Percentiles rank a stretch among this genome's conserved stretches.
Conservation (phyloP, 805 yeast genomes). For the Zygotorulaspora danielsina region DNA sequence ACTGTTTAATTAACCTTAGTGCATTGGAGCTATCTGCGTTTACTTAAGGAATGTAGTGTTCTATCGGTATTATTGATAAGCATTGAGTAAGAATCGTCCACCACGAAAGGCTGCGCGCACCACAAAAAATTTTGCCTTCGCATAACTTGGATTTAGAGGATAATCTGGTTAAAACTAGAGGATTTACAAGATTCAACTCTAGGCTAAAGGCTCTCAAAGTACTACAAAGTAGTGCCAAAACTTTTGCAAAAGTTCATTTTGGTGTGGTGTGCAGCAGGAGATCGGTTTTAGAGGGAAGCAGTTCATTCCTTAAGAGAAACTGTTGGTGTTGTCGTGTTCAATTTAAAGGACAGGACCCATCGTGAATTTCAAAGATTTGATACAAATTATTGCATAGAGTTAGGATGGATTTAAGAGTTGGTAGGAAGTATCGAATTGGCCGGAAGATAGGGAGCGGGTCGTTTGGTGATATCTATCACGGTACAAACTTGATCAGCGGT, state of each 20-base stretch:
- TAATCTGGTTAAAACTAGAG: not conserved
- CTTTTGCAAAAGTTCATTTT: too few species aligned
- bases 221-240: not conserved
- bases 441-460: constrained; percentile 96
- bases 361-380: not conserved
- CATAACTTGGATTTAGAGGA: too few species aligned
- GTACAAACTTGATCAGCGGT: constrained; percentile 90
- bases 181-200: not conserved
- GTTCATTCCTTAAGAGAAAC: not conserved
- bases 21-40: too few species aligned
- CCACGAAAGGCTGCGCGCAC: too few species aligned
- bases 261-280: not conserved
- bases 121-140: constrained; percentile 3
- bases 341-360: not conserved
- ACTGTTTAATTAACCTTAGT: too few species aligned
- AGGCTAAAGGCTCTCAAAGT: not conserved
- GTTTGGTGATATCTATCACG: constrained; percentile 92
- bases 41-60: too few species aligned
- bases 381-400: not conserved
- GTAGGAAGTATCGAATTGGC: constrained; percentile 90
- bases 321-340: not conserved
- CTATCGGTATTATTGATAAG: too few species aligned
- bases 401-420: constrained; percentile 73
- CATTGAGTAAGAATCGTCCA: too few species aligned
- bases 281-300: not conserved